phyloP scores from a whole-genome alignment of 2,329 filamentous ascomycete genomes.

The Fusarium avenaceum region DNA sequence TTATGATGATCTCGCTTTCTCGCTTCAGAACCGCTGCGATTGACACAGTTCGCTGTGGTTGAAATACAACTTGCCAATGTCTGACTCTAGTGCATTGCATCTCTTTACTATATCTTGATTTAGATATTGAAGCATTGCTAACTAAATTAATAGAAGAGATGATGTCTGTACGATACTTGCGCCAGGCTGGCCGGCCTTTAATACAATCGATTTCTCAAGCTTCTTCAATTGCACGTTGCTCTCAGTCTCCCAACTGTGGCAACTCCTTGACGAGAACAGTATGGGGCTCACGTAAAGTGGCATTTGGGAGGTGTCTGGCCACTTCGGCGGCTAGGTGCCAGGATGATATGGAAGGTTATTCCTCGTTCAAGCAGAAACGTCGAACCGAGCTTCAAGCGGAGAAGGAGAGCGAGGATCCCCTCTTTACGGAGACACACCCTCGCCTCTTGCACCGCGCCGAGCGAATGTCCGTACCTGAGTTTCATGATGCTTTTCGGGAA shows the following conservation, averaged over 20 bases:
- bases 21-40: conserved; percentile 67
- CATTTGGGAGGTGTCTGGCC: conserved; percentile 39
- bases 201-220: conserved; percentile 32
- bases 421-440: conserved; percentile 55
- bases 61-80: conserved; percentile 58
- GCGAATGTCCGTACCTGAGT: conserved; percentile 54
- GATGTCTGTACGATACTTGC: conserved; percentile 56
- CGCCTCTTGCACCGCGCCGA: conserved; percentile 49
- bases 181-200: conserved; percentile 53
- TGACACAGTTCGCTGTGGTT: conserved; percentile 61
- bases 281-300: conserved; percentile 18
- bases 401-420: conserved; percentile 52
- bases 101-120: conserved; percentile 22
- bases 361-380: conserved; percentile 56
- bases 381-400: conserved; percentile 52
- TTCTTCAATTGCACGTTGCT: conserved; percentile 29
- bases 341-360: conserved; percentile 47
- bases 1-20: conserved; percentile 60
- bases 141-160: conserved; percentile 52
- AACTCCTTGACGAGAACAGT: conserved; percentile 28
- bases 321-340: conserved; percentile 40
- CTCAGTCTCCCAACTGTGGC: conserved; percentile 17
- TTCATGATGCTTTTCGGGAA: conserved; percentile 51
- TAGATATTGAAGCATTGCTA: conserved; percentile 33
- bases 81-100: conserved; percentile 51